Base-by-base conservation (phyloP, 2,329 filamentous ascomycete species). In the Colletotrichum destructivum region DNA sequence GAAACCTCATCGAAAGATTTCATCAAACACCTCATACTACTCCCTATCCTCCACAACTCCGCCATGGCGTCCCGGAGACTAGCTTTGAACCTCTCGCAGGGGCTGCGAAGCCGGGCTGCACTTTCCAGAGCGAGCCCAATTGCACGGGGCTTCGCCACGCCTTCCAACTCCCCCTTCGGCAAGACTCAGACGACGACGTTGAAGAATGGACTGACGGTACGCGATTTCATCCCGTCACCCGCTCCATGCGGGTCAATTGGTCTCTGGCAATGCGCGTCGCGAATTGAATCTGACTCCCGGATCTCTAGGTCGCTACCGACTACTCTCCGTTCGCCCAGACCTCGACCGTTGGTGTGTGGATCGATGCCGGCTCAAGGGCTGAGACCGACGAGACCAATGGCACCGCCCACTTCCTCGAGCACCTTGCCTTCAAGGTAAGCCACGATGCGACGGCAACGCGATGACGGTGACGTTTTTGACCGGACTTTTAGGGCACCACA, bases 371-470 rank as follows among this genome's bases (percentile, higher is more conserved):
- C 83, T 98, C 95, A 85, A 91, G 96, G 85, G 95, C 96, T 84
- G 96, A 99, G 90, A 99, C 96, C 79, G 92, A 96, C 87, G 95
- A 95, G 91, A 98, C 94, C 82, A 99, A 98, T 88, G 96, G 96
- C 86, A 99, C 96, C 79, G 96, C 96, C 81, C 96, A 99, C 88
- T 99, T 99, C 90, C 91, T 99, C 80, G 96, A 99, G 90, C 96
- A 99, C 88, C 91, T 99, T 84, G 97, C 97, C 79, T 99, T 99
- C 92, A 99, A 99, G 94, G 95, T 97, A 89, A 78, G 35, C 62
- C 38, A 51, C 61, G 47, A 74, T 38, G 51, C 57, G 57, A 69
- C 54, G 51, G 44, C 57, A 51, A 69, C 35, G 18, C 57, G 49
- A 69, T 65, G 47, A 47, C 55, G 31, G 18, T 18, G 55, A 18